Base-by-base conservation (phyloP, 2,329 filamentous ascomycete genomes). In the Claviceps humidiphila region DNA sequence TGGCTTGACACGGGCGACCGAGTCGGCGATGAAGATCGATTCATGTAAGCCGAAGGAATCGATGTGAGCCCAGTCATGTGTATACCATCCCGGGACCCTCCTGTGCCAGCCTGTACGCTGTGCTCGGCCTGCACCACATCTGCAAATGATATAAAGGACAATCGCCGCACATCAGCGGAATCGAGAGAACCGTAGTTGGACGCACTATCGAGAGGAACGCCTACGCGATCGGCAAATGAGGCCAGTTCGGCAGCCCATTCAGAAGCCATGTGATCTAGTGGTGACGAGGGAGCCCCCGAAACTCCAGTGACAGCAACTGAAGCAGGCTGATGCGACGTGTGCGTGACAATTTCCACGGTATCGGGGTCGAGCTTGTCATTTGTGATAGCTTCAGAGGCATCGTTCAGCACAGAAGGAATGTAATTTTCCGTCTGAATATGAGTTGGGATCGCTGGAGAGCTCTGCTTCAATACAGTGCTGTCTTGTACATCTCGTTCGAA, bases 401-500 rank as follows among this genome's bases (percentile, higher is more conserved):
- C 91, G 65, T 95, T 89, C 47, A 97, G 76, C 13, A 94, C 90
- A 0, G 91, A 80, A 7, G 91, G 91, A 59, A 97, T 96, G 64
- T 90, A 81, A 70, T 97, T 90, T 67, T 97, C 91, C 7, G 89
- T 95, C 60, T 90, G 82, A 61, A 97, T 95, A 64, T 97, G 91
- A 7, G 87, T 83, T 3, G 91, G 91, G 56, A 96, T 93, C n/a
- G 88, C 87, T 1, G 87, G 84, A 3, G 87, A 91, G 55, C 78
- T 82, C 55, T 89, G 85, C 42, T 78, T 72, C n/a, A 81, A 69
- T 3, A 78, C 62, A 34, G 78, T 73, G 61, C 80, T 80, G 62
- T 96, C 90, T 68, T 96, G 91, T 24, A 97, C 91, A 66, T 90
- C 88, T 62, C 91, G 86, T 72, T 97, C 91, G 64, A 97, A 97